Evolutionary conservation across 345 rosid genomes (phyloP), one percentile per base, ranked within the genome.

Genomic region (Limnanthes douglasii): DNA sequence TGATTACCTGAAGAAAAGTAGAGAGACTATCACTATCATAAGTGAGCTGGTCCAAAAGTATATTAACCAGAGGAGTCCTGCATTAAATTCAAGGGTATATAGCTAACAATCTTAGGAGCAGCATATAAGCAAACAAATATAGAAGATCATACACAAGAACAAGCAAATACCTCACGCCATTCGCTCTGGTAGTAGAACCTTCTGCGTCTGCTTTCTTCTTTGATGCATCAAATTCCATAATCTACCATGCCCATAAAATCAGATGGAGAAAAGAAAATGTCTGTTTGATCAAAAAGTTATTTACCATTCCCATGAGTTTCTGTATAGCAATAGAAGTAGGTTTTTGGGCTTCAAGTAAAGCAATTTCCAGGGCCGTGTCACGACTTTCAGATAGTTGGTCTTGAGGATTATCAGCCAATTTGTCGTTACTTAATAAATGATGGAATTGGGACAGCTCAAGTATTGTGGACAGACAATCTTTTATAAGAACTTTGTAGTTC

Each of bases 1-100:
- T n/a, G n/a, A n/a, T n/a, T n/a, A 80, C 93, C 83, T 80, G 74
- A 45, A 84, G 66, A 61, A 72, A 80, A 37, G 65, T 64, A 37
- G 55, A 58, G 21, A 75, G 47, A 24, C 76, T 43, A 50, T 66
- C 61, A 36, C 19, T 38, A 40, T 79, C 56, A 26, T 84, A 90
- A 22, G 73, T 75, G 38, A 84, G 56, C 53, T 70, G 83, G 17
- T 84, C 92, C 17, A 84, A 37, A 26, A 90, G 61, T 34, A 84
- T 70, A 53, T 90, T 85, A 29, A 77, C 15, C 9, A 73, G 45
- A 26, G 86, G 93, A 15, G 78, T 75, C 54, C 95, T 75, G 73
- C 54, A 59, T 22, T 51, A 48, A 54, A 58, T 31, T 42, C 39
- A 31, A 11, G 4, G 36, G 15, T 32, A 48, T 34, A n/a, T n/a